phyloP scores from a whole-genome alignment of 257 asterid species.

The Prunella vulgaris region DNA sequence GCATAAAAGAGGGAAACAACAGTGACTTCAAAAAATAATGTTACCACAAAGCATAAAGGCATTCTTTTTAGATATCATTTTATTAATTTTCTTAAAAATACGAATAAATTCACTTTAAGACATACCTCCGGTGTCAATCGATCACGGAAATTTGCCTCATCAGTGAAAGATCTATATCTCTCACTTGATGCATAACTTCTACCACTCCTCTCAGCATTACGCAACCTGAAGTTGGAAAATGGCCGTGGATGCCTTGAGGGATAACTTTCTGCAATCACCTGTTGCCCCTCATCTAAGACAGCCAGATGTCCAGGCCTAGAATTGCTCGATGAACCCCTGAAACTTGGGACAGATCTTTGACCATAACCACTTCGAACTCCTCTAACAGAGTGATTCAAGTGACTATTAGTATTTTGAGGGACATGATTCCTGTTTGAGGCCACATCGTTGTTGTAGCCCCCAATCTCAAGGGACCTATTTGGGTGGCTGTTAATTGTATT shows the following conservation, averaged over 20 bases:
- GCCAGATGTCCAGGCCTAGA: slow-evolving; percentile 39
- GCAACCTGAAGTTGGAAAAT: slow-evolving; percentile 39
- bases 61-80: neutral
- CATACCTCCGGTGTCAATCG: slow-evolving; percentile 54
- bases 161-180: slow-evolving; percentile 41
- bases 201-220: slow-evolving; percentile 40
- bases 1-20: neutral
- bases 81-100: neutral
- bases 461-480: slow-evolving; percentile 40
- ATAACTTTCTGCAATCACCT: slow-evolving; percentile 38
- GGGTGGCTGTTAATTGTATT: slow-evolving; percentile 33
- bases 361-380: slow-evolving; percentile 49
- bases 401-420: slow-evolving; percentile 38
- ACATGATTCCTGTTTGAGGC: slow-evolving; percentile 36
- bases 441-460: slow-evolving; percentile 40
- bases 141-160: slow-evolving; percentile 42
- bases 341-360: slow-evolving; percentile 46
- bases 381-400: slow-evolving; percentile 40
- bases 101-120: neutral
- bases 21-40: neutral
- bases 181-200: slow-evolving; percentile 39
- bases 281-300: slow-evolving; percentile 48
- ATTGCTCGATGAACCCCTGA: slow-evolving; percentile 55
- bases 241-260: slow-evolving; percentile 47
- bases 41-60: neutral